Evolutionary conservation across 495 filamentous ascomycete genomes (phyloP).

Genomic region (Neurospora sp.): DNA sequence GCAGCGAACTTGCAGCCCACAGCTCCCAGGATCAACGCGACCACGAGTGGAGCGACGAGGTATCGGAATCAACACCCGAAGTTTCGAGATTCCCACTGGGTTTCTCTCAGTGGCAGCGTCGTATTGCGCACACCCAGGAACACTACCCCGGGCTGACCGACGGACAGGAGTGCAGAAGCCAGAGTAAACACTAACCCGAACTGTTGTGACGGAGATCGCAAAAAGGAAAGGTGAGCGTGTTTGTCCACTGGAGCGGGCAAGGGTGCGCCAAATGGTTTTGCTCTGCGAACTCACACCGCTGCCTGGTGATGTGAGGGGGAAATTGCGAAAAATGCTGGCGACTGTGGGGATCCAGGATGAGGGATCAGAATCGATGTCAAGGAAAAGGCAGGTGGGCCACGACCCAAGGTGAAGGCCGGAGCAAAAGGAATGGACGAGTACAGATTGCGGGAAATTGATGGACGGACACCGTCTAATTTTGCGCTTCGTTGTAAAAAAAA

Average conservation of each 20-base stretch:
- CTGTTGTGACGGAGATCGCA: slow-evolving; percentile 1
- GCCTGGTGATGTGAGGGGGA: background rate
- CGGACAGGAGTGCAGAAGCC: background rate
- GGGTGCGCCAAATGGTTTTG: slow-evolving; percentile 7
- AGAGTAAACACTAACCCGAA: slow-evolving; percentile 6
- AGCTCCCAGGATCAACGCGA: slow-evolving; percentile 18
- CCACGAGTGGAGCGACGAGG: slow-evolving; percentile 28
- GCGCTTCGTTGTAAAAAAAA: background rate
- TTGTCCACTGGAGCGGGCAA: slow-evolving; percentile 1
- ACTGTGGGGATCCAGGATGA: background rate
- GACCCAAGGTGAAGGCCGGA: background rate
- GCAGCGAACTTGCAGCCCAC: background rate
- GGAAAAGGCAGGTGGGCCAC: background rate
- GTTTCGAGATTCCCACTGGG: slow-evolving; percentile 33
- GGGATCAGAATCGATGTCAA: background rate
- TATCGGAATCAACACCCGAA: slow-evolving; percentile 35
- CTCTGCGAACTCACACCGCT: background rate
- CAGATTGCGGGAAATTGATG: background rate
- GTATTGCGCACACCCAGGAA: slow-evolving; percentile 1
- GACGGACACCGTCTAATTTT: background rate
- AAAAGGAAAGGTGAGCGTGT: slow-evolving; percentile 2
- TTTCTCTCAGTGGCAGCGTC: slow-evolving; percentile 9
- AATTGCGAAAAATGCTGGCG: background rate
- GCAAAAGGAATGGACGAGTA: background rate
- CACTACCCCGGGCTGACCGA: slow-evolving; percentile 8